These are phyloP conservation scores for Diplodia seriata DNA, from an alignment of 2,329 filamentous ascomycete genomes.

Conservation along the genomic window DNA sequence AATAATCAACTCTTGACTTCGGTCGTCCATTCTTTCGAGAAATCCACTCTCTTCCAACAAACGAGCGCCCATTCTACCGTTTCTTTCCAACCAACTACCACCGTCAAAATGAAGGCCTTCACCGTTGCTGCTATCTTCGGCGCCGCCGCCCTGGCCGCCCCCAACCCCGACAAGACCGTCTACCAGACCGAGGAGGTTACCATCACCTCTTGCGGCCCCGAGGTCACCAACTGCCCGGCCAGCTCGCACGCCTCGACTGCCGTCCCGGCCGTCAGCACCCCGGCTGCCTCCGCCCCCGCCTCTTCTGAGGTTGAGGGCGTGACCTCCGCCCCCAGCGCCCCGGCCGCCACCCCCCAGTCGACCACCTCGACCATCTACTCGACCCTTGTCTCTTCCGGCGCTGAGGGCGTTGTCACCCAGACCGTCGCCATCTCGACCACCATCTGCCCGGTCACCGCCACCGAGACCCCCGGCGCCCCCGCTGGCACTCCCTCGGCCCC, in stretches of 20 bases:
- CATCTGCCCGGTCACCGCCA: slow-evolving; percentile 32
- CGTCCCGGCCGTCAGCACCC: slow-evolving; percentile 20
- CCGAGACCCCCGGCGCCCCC: slow-evolving; percentile 29
- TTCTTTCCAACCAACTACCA: slow-evolving; percentile 31
- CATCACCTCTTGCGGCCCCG: slow-evolving; percentile 33
- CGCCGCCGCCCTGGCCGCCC: slow-evolving; percentile 33
- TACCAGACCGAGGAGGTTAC: slow-evolving; percentile 31
- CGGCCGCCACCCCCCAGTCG: slow-evolving; percentile 7
- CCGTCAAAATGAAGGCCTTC: slow-evolving; percentile 36
- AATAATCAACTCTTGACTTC: slow-evolving; percentile 33
- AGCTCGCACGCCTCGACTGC: slow-evolving; percentile 27
- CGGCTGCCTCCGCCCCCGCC: slow-evolving; percentile 18
- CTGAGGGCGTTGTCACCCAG: slow-evolving; percentile 29
- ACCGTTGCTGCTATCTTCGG: slow-evolving; percentile 33
- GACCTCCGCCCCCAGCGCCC: slow-evolving; percentile 9
- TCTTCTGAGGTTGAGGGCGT: slow-evolving; percentile 19
- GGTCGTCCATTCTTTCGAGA: slow-evolving; percentile 34
- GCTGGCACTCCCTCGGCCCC: slow-evolving; percentile 15
- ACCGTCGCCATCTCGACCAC: slow-evolving; percentile 32
- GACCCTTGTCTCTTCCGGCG: slow-evolving; percentile 12
- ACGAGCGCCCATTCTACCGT: slow-evolving; percentile 33
- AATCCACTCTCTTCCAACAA: slow-evolving; percentile 35
- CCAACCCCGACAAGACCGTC: slow-evolving; percentile 33
- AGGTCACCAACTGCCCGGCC: slow-evolving; percentile 36
- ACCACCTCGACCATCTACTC: slow-evolving; percentile 28